Conservation (phyloP, 768 basidiomycete genomes). For the Hemileccinum impolitum region DNA sequence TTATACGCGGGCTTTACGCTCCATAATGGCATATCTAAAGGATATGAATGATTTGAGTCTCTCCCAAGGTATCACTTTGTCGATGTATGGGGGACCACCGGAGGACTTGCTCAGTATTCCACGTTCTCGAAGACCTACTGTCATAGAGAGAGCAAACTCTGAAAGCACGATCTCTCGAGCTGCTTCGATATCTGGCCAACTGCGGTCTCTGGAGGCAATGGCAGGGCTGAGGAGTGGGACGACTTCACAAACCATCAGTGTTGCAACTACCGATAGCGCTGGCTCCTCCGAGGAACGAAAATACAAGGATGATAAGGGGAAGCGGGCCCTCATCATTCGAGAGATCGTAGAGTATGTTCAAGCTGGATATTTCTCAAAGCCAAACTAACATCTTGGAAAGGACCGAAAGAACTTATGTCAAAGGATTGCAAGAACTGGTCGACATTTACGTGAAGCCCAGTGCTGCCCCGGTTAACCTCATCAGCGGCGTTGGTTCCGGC, state of each 20-base stretch:
- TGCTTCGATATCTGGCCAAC: constrained; percentile 49
- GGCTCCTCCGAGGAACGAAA: constrained; percentile 79
- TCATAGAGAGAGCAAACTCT: constrained; percentile 43
- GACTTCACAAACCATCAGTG: constrained; percentile 64
- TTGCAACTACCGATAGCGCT: constrained; percentile 68
- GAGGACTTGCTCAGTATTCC: constrained; percentile 38
- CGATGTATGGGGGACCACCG: constrained; percentile 52
- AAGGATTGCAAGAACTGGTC: constrained; percentile 88
- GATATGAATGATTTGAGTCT: constrained; percentile 91
- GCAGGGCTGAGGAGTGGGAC: constrained; percentile 56
- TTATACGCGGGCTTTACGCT: constrained; percentile 77
- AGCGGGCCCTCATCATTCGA: constrained; percentile 77
- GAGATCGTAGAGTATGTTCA: constrained; percentile 85
- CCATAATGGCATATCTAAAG: constrained; percentile 92
- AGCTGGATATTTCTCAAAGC: not conserved
- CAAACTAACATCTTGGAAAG: constrained; percentile 37
- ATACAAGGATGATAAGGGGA: constrained; percentile 87
- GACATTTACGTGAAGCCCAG: constrained; percentile 94
- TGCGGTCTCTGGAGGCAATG: constrained; percentile 66
- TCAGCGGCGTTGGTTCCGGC: constrained; percentile 65
- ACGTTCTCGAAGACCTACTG: constrained; percentile 66
- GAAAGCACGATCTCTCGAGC: constrained; percentile 55
- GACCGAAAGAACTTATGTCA: constrained; percentile 94
- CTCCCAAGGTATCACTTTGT: constrained; percentile 53
- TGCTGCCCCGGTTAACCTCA: constrained; percentile 61